Conservation (phyloP, 73 alveolate genomes). For the Paramecium biaurelia region DNA sequence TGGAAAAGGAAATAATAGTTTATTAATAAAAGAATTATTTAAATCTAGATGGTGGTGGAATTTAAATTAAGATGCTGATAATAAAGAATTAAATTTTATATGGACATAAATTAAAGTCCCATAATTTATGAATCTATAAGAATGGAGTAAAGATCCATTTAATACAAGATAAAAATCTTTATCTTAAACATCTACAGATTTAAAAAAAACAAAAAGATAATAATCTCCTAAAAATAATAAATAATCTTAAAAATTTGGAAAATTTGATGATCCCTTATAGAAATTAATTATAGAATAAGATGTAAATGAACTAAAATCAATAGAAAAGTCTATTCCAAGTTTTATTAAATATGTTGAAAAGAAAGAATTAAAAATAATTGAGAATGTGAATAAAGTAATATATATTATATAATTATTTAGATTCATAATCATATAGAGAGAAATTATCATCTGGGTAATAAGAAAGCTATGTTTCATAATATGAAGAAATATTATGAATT, state of each 20-base stretch:
- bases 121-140: not conserved
- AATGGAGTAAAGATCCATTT: not conserved
- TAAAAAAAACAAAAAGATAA: not conserved
- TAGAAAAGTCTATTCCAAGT: not conserved
- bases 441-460: constrained; percentile 56
- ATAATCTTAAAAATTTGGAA: not conserved
- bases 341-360: constrained; percentile 1
- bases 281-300: not conserved
- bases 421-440: constrained; percentile 66
- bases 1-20: constrained; percentile 39
- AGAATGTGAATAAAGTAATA: not conserved
- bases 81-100: not conserved
- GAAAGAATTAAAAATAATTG: not conserved
- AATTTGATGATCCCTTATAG: not conserved
- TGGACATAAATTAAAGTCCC: constrained; percentile 46
- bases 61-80: not conserved
- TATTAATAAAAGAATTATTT: constrained; percentile 2
- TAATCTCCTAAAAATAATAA: not conserved
- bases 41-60: constrained; percentile 56
- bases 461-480: constrained; percentile 63
- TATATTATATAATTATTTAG: not conserved
- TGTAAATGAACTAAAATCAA: not conserved
- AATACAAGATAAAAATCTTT: not conserved
- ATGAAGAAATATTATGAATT: constrained; percentile 56
- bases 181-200: not conserved